Evolutionary conservation across 192 early-diverging fungal species (phyloP).

Genomic region (Coemansia sp.): DNA sequence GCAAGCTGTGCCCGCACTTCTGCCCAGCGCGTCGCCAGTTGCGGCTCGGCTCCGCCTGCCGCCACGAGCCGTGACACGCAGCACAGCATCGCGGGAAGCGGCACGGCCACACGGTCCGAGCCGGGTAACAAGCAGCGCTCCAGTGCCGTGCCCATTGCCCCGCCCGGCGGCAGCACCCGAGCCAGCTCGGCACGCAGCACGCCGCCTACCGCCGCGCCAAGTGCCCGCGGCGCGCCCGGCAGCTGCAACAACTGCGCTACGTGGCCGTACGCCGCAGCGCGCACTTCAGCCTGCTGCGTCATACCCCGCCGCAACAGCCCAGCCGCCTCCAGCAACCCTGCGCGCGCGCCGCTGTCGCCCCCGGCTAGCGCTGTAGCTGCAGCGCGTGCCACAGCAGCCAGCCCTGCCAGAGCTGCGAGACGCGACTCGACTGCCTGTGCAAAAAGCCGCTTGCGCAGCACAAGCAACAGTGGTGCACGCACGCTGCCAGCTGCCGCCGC

Average conservation of each 20-base stretch:
- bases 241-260: conserved; percentile 53
- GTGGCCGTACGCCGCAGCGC: conserved; percentile 57
- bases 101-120: too few relatives aligned
- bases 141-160: too few relatives aligned
- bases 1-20: too few relatives aligned
- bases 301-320: conserved; percentile 68
- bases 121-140: too few relatives aligned
- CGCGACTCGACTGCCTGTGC: conserved; percentile 63
- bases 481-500: conserved; percentile 9
- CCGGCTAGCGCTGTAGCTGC: not conserved
- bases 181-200: conserved; percentile 13
- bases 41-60: too few relatives aligned
- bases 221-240: not conserved
- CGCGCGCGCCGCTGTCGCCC: conserved; percentile 6
- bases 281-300: conserved; percentile 66
- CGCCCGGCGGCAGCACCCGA: too few relatives aligned
- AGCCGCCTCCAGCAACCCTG: conserved; percentile 35
- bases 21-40: too few relatives aligned
- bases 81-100: too few relatives aligned
- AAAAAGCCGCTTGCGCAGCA: conserved; percentile 70
- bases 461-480: conserved; percentile 62
- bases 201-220: conserved; percentile 15
- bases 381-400: conserved; percentile 14
- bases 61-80: too few relatives aligned
- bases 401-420: conserved; percentile 60